Evolutionary conservation across 306 rosid species (phyloP), one percentile per base, ranked within the genome.

Genomic region (Glycine tomentella): DNA sequence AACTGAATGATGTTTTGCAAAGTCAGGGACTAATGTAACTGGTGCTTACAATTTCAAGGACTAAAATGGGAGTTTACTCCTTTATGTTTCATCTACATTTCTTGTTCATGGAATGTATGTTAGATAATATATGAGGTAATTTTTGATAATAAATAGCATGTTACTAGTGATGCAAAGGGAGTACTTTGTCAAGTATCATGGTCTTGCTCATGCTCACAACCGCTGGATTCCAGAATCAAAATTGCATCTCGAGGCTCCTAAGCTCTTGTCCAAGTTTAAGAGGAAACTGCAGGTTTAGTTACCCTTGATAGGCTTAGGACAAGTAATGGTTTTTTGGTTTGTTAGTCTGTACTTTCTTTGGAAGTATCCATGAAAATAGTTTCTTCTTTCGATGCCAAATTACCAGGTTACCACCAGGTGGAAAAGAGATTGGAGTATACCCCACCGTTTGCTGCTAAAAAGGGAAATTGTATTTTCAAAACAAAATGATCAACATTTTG

Each of bases 131-230:
- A 9, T 63, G 65, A 71, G 50, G 17, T 62, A 55, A 13, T 53
- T 63, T 69, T 12, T 82, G 31, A 67, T 42, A 59, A 74, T 61
- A 59, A 72, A 49, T 78, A 50, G 34, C 36, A 46, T 82, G 79
- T 20, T 86, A 70, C 79, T 62, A 86, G 86, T 75, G 69, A 55
- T 42, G 82, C 69, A 69, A 76, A 74, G 58, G 59, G 84, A 82
- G 82, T 86, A 86, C 76, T 75, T 79, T 72, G 86, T 86, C 72
- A 82, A 82, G 71, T 86, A 86, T 58, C 76, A 65, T 38, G 84
- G 80, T 53, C 82, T 86, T 15, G 82, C 89, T 75, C 84, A 86
- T 86, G 86, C 84, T 70, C 86, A 86, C 80, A 86, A 82, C 75
- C 15, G 82, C 81, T 86, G 87, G 89, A 82, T 82, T 82, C 62